These are phyloP conservation scores for Otatea glauca DNA, from an alignment of 176 grass and related monocot species.

Conservation along the genomic window DNA sequence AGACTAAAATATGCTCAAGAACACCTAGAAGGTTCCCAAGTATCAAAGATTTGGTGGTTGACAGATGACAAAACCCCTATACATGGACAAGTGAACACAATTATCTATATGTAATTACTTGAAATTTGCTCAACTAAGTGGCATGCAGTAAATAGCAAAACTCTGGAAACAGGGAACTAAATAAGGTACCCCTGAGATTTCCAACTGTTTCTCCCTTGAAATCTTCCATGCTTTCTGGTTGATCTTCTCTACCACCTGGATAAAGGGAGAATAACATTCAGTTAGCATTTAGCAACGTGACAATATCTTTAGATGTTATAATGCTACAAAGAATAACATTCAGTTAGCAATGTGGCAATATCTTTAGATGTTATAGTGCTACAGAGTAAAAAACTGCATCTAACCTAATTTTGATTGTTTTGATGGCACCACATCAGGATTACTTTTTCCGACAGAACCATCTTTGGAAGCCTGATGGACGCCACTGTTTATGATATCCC, in stretches of 20 bases:
- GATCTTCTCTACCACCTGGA: conserved; percentile 64
- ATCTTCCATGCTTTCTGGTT: conserved; percentile 56
- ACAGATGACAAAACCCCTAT: not conserved
- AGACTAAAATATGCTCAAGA: not conserved
- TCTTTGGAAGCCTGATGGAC: conserved; percentile 81
- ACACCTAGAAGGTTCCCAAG: conserved; percentile 26
- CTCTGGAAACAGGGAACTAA: not conserved
- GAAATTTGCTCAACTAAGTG: conserved; percentile 25
- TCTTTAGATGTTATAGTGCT: not conserved
- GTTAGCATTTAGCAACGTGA: not conserved
- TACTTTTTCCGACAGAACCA: conserved; percentile 70
- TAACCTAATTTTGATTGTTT: conserved; percentile 61
- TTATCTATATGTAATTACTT: conserved; percentile 28
- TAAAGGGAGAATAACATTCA: conserved; percentile 18
- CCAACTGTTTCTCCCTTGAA: conserved; percentile 52
- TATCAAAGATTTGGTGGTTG: conserved; percentile 23
- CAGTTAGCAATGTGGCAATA: conserved; percentile 18
- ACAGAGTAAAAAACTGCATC: conserved; percentile 1
- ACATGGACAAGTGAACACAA: conserved; percentile 14
- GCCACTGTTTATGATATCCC: conserved; percentile 85
- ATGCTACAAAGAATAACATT: conserved; percentile 15
- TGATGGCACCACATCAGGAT: conserved; percentile 34
- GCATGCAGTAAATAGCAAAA: conserved; percentile 22
- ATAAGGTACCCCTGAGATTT: conserved; percentile 39
- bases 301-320: not conserved